phyloP scores from a whole-genome alignment of 2,329 filamentous ascomycete species.

The Colletotrichum siamense region DNA sequence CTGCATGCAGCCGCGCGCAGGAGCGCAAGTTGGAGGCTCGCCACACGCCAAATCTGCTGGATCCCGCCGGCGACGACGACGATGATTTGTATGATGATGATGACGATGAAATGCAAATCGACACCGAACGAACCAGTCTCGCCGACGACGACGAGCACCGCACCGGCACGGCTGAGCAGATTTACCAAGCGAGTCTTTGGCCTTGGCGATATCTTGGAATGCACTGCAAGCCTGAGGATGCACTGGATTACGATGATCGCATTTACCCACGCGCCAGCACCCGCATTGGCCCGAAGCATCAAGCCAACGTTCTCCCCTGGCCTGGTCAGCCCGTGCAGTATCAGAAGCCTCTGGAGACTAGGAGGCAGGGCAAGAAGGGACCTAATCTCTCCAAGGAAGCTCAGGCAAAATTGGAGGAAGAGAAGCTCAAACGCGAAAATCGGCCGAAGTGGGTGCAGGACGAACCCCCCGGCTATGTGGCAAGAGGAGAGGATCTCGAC shows the following conservation, averaged over 20 bases:
- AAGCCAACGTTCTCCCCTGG: conserved; percentile 87
- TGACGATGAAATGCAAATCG: conserved; percentile 65
- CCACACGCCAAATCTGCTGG: conserved; percentile 78
- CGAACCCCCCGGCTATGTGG: conserved; percentile 84
- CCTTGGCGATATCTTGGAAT: conserved; percentile 95
- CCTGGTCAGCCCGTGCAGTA: conserved; percentile 87
- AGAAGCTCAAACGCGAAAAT: conserved; percentile 79
- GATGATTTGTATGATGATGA: conserved; percentile 72
- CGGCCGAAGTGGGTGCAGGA: conserved; percentile 95
- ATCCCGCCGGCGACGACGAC: conserved; percentile 72
- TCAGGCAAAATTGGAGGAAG: conserved; percentile 78
- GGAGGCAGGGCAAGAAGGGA: conserved; percentile 82
- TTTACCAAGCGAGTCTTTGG: conserved; percentile 93
- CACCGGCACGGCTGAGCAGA: conserved; percentile 80
- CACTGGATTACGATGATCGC: conserved; percentile 93
- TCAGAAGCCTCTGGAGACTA: conserved; percentile 86
- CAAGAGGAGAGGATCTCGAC: conserved; percentile 78
- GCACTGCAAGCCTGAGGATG: conserved; percentile 94
- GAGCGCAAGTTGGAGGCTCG: conserved; percentile 91
- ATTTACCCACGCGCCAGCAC: conserved; percentile 97
- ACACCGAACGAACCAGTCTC: conserved; percentile 70
- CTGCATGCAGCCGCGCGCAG: conserved; percentile 93
- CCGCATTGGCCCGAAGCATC: conserved; percentile 87
- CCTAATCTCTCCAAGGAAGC: conserved; percentile 81
- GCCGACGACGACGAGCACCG: conserved; percentile 60